Conservation (phyloP, 805 yeast genomes). For the Saturnispora diversa region DNA sequence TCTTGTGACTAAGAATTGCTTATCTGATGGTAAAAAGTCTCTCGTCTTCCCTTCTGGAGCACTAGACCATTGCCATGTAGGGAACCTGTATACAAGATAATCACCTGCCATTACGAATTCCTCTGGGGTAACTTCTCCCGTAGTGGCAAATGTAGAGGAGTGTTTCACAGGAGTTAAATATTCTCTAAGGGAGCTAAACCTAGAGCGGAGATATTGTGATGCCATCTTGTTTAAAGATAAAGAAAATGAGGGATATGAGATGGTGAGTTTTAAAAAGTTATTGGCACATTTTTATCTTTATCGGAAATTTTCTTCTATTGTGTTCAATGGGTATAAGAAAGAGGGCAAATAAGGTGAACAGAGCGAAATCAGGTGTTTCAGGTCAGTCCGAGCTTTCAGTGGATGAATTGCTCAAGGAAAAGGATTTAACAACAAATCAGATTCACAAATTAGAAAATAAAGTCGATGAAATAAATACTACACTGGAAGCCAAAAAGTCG, state of each 20-base stretch:
- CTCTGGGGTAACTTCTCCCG: conserved; percentile 93
- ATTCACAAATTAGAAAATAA: conserved; percentile 10
- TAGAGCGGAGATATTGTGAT: conserved; percentile 48
- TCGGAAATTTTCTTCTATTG: no score
- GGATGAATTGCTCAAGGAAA: conserved; percentile 6
- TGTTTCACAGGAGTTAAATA: conserved; percentile 87
- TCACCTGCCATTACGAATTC: conserved; percentile 95
- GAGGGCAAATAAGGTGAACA: neutral
- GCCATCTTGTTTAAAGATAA: conserved; percentile 18
- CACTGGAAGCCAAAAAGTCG: conserved; percentile 6
- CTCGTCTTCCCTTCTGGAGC: conserved; percentile 47
- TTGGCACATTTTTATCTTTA: no score
- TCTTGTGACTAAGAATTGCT: conserved; percentile 79
- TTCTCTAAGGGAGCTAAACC: conserved; percentile 78
- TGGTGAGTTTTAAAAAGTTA: no score
- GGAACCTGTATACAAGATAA: conserved; percentile 81
- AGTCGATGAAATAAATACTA: conserved; percentile 6
- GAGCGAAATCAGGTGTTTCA: no score
- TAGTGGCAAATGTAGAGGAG: conserved; percentile 71
- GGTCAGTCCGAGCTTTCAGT: no score
- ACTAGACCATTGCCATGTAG: conserved; percentile 91
- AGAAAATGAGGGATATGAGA: neutral
- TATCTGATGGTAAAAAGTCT: conserved; percentile 75
- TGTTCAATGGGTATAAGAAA: no score
- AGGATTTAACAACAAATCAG: conserved; percentile 3